phyloP scores from a whole-genome alignment of 2,329 filamentous ascomycete species.

The Alternaria brassicicola region DNA sequence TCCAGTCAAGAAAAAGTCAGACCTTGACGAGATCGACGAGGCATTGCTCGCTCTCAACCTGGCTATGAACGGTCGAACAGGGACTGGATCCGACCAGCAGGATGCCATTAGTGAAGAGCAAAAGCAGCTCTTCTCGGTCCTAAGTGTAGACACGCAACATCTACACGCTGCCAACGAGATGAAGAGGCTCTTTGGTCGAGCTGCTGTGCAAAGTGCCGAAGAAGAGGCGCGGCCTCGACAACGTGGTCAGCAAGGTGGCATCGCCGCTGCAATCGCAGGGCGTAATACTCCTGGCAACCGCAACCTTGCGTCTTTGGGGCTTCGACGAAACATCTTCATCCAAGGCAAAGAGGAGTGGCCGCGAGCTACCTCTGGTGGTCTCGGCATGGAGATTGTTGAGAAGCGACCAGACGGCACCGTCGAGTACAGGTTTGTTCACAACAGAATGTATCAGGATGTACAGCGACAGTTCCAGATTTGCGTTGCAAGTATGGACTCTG shows the following conservation, averaged over 20 bases:
- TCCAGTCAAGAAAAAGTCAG: constrained; percentile 32
- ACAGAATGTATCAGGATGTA: constrained; percentile 71
- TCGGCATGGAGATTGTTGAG: constrained; percentile 77
- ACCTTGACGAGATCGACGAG: constrained; percentile 69
- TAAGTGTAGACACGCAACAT: constrained; percentile 71
- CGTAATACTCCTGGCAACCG: constrained; percentile 62
- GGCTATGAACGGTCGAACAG: constrained; percentile 23
- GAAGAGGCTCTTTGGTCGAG: constrained; percentile 73
- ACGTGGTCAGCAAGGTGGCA: constrained; percentile 63
- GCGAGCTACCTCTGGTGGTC: constrained; percentile 74
- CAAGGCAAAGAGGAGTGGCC: constrained; percentile 91
- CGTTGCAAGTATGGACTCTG: constrained; percentile 84
- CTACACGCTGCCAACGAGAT: constrained; percentile 92
- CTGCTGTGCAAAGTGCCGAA: constrained; percentile 63
- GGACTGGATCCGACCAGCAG: constrained; percentile 25
- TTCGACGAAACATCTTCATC: constrained; percentile 81
- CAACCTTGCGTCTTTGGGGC: constrained; percentile 71
- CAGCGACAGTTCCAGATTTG: constrained; percentile 78
- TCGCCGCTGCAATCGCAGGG: constrained; percentile 63
- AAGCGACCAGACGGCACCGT: constrained; percentile 64
- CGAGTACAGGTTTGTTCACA: constrained; percentile 81
- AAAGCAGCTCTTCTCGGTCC: constrained; percentile 59
- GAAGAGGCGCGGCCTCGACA: constrained; percentile 58
- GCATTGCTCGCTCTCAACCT: constrained; percentile 64
- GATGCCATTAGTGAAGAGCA: constrained; percentile 46